Conservation (phyloP, 768 basidiomycete genomes). For the Galerina marginata region DNA sequence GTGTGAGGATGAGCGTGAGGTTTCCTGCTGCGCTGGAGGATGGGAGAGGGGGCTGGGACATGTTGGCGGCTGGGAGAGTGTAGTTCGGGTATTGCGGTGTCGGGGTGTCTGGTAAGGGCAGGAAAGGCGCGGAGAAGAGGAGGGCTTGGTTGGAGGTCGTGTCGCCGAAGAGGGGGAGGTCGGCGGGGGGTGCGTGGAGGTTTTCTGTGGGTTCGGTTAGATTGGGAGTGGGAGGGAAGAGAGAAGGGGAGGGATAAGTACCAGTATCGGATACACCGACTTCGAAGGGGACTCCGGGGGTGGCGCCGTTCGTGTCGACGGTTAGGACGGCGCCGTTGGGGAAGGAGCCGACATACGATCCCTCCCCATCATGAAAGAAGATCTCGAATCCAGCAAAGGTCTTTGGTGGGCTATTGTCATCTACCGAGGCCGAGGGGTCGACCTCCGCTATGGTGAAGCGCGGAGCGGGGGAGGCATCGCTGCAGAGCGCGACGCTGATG, state of each 20-base stretch:
- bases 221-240: not conserved
- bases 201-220: conserved; percentile 44
- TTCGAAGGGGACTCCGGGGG: conserved; percentile 51
- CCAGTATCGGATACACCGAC: conserved; percentile 58
- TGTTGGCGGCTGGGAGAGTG: conserved; percentile 65
- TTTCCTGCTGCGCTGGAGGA: conserved; percentile 43
- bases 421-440: conserved; percentile 29
- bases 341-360: conserved; percentile 51
- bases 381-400: conserved; percentile 3
- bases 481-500: conserved; percentile 57
- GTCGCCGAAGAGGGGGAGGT: conserved; percentile 69
- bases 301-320: conserved; percentile 42
- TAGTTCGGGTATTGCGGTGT: conserved; percentile 75
- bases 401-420: not conserved
- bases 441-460: conserved; percentile 67
- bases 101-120: conserved; percentile 24
- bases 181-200: conserved; percentile 43
- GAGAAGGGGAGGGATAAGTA: conserved; percentile 20
- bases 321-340: conserved; percentile 56
- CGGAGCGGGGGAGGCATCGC: conserved; percentile 39
- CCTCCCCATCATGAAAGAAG: conserved; percentile 49
- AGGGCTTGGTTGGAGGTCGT: conserved; percentile 76
- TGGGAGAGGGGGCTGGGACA: conserved; percentile 47
- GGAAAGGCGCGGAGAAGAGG: conserved; percentile 69
- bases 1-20: conserved; percentile 60